Percentiles rank a stretch among this genome's conserved stretches.
Conservation (phyloP, 139 green algal genomes). For the Coelastrella sp. region DNA sequence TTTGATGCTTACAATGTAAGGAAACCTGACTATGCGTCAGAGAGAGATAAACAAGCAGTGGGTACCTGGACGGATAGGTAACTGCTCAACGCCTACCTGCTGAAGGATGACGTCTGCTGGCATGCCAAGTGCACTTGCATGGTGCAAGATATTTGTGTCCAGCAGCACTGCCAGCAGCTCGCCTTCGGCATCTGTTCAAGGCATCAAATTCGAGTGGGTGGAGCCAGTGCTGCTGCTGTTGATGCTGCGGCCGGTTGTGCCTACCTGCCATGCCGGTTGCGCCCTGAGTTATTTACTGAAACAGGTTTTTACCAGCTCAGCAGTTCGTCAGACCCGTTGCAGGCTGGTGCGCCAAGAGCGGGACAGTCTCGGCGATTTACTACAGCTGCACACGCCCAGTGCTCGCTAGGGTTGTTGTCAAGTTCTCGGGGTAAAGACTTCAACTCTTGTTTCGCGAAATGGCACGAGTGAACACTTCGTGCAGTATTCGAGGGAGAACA, state of each 20-base stretch:
- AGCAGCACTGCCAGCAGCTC: conserved; percentile 3
- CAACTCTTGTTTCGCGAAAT: no score
- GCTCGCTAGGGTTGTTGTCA: no score
- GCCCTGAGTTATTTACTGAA: no score
- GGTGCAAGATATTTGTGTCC: not conserved
- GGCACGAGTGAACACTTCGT: no score
- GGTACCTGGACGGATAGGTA: not conserved
- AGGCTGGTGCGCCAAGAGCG: no score
- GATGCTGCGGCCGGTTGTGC: not conserved
- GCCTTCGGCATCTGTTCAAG: not conserved
- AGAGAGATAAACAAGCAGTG: not conserved
- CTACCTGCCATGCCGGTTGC: not conserved
- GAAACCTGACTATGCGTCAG: not conserved
- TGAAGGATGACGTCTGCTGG: not conserved
- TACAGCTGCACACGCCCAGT: no score
- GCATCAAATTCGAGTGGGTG: not conserved
- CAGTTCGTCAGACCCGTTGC: no score
- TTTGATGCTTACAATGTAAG: not conserved
- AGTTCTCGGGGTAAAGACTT: no score
- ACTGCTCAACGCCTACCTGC: not conserved
- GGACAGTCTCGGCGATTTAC: no score
- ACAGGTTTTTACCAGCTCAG: no score
- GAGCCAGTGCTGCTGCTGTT: not conserved
- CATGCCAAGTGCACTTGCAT: not conserved
- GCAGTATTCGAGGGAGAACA: no score